phyloP scores from a whole-genome alignment of 371 early-diverging fungal genomes.

The Saksenaea vasiformis region DNA sequence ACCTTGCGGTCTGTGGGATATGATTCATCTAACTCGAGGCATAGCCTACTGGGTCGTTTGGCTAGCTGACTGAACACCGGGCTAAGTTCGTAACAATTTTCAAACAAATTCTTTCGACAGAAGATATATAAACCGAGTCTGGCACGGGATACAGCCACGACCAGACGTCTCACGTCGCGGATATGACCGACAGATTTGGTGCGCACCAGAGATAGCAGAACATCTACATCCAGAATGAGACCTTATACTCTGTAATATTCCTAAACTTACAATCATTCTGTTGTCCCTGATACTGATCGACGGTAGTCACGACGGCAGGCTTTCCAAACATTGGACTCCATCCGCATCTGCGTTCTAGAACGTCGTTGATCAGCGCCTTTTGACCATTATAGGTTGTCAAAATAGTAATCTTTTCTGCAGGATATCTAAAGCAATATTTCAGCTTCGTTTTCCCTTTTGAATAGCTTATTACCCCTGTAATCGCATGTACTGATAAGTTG shows the following conservation, averaged over 20 bases:
- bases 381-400: slow-evolving; percentile 97
- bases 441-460: slow-evolving; percentile 1
- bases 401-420: slow-evolving; percentile 83
- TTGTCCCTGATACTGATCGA: slow-evolving; percentile 95
- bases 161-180: slow-evolving; percentile 85
- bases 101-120: slow-evolving; percentile 72
- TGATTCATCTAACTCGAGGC: slow-evolving; percentile 62
- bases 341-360: slow-evolving; percentile 79
- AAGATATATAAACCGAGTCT: slow-evolving; percentile 94
- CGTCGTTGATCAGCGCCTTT: slow-evolving; percentile 87
- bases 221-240: slow-evolving; percentile 42
- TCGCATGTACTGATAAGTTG: slow-evolving; percentile 94
- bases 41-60: slow-evolving; percentile 51
- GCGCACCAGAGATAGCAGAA: slow-evolving; percentile 93
- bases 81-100: slow-evolving; percentile 74
- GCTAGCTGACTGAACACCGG: slow-evolving; percentile 63
- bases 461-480: slow-evolving; percentile 65
- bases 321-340: slow-evolving; percentile 80
- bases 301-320: slow-evolving; percentile 80
- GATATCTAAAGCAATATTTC: slow-evolving; percentile 57
- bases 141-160: slow-evolving; percentile 92
- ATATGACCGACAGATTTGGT: slow-evolving; percentile 89
- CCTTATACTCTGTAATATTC: background rate
- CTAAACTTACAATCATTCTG: slow-evolving; percentile 81
- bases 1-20: slow-evolving; percentile 45